phyloP scores from a whole-genome alignment of 176 grass and related monocot species.

The Zoysia japonica region DNA sequence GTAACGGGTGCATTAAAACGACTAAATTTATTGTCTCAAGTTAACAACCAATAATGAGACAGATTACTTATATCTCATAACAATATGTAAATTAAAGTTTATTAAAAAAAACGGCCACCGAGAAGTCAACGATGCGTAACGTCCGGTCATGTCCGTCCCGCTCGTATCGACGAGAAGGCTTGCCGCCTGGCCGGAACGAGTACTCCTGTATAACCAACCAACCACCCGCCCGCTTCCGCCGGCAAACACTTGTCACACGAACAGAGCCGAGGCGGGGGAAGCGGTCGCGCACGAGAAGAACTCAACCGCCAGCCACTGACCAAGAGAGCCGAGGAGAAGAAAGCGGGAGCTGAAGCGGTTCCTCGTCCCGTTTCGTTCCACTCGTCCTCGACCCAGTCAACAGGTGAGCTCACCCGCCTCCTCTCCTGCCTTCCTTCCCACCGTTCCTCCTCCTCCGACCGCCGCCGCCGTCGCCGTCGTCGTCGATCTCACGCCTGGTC shows the following conservation, averaged over 20 bases:
- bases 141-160: not conserved
- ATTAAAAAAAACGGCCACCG: not conserved
- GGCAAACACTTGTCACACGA: slow-evolving; percentile 23
- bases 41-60: not conserved
- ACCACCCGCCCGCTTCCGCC: slow-evolving; percentile 4
- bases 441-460: not conserved
- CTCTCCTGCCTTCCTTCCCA: not conserved
- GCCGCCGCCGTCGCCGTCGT: not conserved
- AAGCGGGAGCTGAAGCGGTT: slow-evolving; percentile 34
- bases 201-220: not conserved
- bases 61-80: not conserved
- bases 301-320: not conserved
- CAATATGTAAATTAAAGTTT: not conserved
- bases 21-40: no score
- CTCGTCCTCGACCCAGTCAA: slow-evolving; percentile 1
- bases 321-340: not conserved
- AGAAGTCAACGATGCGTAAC: not conserved
- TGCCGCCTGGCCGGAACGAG: no score
- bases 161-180: no score
- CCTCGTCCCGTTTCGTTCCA: not conserved
- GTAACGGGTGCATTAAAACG: not conserved
- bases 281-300: not conserved
- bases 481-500: not conserved
- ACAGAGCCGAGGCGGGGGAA: not conserved
- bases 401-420: slow-evolving; percentile 16